These are phyloP conservation scores for Starmerella bacillaris DNA, from an alignment of 805 yeast species.

Conservation along the genomic window DNA sequence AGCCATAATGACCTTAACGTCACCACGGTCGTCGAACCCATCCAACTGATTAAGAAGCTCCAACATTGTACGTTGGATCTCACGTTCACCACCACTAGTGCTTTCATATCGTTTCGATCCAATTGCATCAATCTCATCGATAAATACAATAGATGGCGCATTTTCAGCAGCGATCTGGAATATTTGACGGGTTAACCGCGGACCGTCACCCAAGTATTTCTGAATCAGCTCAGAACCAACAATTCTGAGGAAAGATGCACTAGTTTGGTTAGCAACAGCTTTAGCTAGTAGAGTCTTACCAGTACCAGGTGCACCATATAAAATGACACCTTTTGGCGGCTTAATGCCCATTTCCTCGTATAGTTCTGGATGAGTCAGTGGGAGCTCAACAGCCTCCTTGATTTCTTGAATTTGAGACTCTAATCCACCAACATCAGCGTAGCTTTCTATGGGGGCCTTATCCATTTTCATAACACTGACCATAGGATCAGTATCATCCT, in stretches of 20 bases:
- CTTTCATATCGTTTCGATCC: conserved; percentile 95
- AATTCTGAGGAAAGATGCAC: conserved; percentile 87
- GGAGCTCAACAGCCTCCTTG: conserved; percentile 90
- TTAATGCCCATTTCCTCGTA: conserved; percentile 98
- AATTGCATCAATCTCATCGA: conserved; percentile 96
- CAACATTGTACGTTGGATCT: conserved; percentile 94
- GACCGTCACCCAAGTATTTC: conserved; percentile 95
- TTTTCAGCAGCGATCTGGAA: conserved; percentile 93
- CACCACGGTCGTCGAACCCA: conserved; percentile 94
- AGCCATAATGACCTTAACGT: conserved; percentile 95
- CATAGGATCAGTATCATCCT: conserved; percentile 96
- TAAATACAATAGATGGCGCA: conserved; percentile 96
- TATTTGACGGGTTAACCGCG: conserved; percentile 79
- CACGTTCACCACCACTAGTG: conserved; percentile 88
- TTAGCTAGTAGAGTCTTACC: conserved; percentile 91
- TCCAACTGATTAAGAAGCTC: conserved; percentile 87
- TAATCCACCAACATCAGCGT: conserved; percentile 93
- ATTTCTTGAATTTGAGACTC: conserved; percentile 94
- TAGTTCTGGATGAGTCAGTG: conserved; percentile 87
- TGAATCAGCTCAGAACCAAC: conserved; percentile 96
- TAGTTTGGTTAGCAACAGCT: conserved; percentile 96
- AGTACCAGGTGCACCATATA: conserved; percentile 96
- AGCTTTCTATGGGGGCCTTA: conserved; percentile 91
- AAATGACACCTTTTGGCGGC: conserved; percentile 94
- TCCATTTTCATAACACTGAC: conserved; percentile 95